Base-by-base conservation (phyloP, 73 alveolate species). In the Paramecium sonneborni region DNA sequence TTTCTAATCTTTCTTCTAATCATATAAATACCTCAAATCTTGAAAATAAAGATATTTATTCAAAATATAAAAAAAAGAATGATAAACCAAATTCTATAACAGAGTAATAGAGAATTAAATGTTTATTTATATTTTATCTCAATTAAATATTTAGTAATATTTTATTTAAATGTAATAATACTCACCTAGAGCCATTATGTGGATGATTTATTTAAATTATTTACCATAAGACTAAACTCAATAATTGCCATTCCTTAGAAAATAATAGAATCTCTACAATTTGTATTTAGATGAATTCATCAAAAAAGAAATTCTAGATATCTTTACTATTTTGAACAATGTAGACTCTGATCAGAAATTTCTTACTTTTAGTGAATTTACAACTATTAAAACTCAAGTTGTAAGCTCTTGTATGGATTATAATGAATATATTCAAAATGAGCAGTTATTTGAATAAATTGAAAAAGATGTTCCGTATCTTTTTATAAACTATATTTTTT, bases 401-500 rank as follows among this genome's bases (percentile, higher is more conserved):
- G 7, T 52, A 28, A 52, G 18, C 18, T 52, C 68, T 21, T 30
- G 48, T 14, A 67, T 32, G 38, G 84, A 67, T 32, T 67, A 24
- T 24, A 7, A 26, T 67, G 84, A 67, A 23, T 67, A 67, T 67
- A 67, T 4, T 8, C 21, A 72, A 35, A 30, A 72, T 37, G 86
- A 72, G 23, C 15, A 18, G n/a, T 18, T 72, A 14, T 72, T 12
- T 18, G 57, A 72, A 35, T 7, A 14, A 7, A 72, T 72, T 5
- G 86, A 72, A n/a, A 72, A 72, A 72, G 86, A 72, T 14, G 57
- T 72, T 38, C 57, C 55, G 86, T 72, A 72, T 20, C 35, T 35
- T 8, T 23, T 35, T 34, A 20, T 28, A 34, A 3, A 52, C 68
- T n/a, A 72, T 34, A 5, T 14, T 72, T n/a, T 34, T 20, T 72